Conservation (phyloP, 1,284 basidiomycete species). For the Phlebopus sp. region DNA sequence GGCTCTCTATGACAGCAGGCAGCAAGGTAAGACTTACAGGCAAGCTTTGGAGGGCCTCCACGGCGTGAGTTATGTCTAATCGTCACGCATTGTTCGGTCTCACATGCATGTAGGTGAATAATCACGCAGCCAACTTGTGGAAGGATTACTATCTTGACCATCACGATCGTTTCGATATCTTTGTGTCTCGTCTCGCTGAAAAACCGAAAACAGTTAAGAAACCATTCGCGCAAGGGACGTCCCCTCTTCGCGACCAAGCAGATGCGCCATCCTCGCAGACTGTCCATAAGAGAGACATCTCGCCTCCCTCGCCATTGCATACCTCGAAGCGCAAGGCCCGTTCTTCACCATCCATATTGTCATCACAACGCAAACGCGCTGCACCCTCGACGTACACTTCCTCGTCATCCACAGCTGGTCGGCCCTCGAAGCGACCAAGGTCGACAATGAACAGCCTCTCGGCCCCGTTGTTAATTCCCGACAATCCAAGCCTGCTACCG, state of each 20-base stretch:
- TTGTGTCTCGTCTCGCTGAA: constrained; percentile 35
- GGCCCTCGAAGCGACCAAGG: constrained; percentile 33
- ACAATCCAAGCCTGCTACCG: constrained; percentile 45
- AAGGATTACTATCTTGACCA: constrained; percentile 74
- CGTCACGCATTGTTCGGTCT: constrained; percentile 2
- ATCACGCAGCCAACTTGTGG: constrained; percentile 52
- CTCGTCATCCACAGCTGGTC: constrained; percentile 19
- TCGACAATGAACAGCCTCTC: constrained; percentile 56
- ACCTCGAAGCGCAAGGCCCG: constrained; percentile 14
- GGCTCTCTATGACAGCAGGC: constrained; percentile 35
- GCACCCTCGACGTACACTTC: constrained; percentile 14
- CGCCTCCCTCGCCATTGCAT: constrained; percentile 14
- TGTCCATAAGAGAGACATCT: constrained; percentile 27
- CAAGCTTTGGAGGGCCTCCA: constrained; percentile 43
- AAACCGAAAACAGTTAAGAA: constrained; percentile 47
- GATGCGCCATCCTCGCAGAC: constrained; percentile 21
- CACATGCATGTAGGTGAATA: constrained; percentile 38
- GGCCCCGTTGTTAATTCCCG: constrained; percentile 38
- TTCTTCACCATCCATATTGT: constrained; percentile 12
- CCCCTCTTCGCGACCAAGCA: constrained; percentile 16
- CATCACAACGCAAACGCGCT: constrained; percentile 19
- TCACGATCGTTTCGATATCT: constrained; percentile 51
- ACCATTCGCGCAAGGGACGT: constrained; percentile 35
- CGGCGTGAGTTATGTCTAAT: constrained; percentile 31
- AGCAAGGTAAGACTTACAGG: constrained; percentile 37